Evolutionary conservation across 1,284 basidiomycete species (phyloP).

Genomic region (Puccinia triticina): DNA sequence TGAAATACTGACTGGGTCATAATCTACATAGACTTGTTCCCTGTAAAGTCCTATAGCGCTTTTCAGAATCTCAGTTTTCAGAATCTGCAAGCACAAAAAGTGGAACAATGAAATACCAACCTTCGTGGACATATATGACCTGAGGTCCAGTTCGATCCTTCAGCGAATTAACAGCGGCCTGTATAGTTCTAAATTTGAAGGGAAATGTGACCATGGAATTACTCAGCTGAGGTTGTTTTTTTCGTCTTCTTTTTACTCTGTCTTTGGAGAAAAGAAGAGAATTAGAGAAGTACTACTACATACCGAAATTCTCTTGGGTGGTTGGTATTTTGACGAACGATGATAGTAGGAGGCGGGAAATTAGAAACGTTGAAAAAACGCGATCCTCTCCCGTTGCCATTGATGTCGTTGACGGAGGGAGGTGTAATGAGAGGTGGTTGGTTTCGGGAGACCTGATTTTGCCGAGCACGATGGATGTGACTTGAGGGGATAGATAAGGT

Average conservation of each 20-base stretch:
- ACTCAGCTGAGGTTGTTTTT: too few relatives aligned
- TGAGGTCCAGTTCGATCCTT: conserved; percentile 22
- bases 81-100: not conserved
- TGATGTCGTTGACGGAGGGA: not conserved
- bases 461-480: not conserved
- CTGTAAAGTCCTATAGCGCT: conserved; percentile 15
- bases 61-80: not conserved
- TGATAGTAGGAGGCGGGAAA: conserved; percentile 9
- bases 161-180: conserved; percentile 22
- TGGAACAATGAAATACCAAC: not conserved
- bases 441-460: not conserved
- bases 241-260: not conserved
- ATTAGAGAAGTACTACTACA: not conserved
- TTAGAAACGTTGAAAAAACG: conserved; percentile 19
- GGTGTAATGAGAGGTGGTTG: not conserved
- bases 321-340: conserved; percentile 22
- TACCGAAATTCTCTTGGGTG: conserved; percentile 23
- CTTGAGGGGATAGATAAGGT: conserved; percentile 4
- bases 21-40: conserved; percentile 37
- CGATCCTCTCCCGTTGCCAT: conserved; percentile 16
- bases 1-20: conserved; percentile 17
- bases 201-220: too few relatives aligned
- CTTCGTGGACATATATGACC: conserved; percentile 32
- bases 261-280: not conserved
- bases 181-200: conserved; percentile 18